Conservation (phyloP, 208 protist species). For the Wallacemonas sp. region DNA sequence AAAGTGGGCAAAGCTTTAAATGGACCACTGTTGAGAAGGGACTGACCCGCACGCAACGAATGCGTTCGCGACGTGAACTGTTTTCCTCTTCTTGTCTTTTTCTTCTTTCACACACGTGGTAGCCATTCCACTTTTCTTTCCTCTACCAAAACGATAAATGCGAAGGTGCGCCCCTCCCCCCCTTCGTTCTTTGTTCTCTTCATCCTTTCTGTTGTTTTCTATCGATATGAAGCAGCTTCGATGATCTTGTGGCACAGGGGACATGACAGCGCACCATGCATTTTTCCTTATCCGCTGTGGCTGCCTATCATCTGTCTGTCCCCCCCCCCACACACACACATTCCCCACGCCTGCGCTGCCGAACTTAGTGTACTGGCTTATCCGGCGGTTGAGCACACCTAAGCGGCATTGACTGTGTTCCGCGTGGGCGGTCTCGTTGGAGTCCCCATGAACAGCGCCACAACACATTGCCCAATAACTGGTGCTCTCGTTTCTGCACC, state of each 20-base stretch:
- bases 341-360: no score
- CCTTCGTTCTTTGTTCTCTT: background rate
- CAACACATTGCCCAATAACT: no score
- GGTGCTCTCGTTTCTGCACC: no score
- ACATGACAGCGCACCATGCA: background rate
- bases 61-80: background rate
- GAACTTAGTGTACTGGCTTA: no score
- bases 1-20: conserved; percentile 73
- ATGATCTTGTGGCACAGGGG: no score
- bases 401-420: no score
- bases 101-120: background rate
- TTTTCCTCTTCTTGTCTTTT: background rate
- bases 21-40: background rate
- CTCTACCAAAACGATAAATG: background rate
- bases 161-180: background rate
- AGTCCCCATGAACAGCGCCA: no score
- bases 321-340: no score
- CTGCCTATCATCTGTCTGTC: background rate
- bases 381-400: no score
- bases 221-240: no score
- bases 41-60: background rate
- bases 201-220: background rate
- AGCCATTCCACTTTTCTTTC: background rate
- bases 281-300: background rate
- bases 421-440: no score